Evolutionary conservation across 768 basidiomycete species (phyloP).

Genomic region (Hortiboletus flavorubellus): DNA sequence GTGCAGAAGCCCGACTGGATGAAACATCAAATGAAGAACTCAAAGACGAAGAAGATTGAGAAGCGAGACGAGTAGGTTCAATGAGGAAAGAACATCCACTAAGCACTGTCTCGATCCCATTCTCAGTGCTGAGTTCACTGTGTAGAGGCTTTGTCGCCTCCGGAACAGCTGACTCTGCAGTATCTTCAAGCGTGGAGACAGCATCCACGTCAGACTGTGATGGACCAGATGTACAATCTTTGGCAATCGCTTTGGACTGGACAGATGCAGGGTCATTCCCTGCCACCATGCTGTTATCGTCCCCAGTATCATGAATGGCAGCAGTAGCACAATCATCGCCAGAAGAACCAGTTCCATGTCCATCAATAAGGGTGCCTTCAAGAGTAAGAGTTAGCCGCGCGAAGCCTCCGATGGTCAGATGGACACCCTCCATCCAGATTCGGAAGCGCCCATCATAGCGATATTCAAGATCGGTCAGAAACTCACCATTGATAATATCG

Average conservation of each 20-base stretch:
- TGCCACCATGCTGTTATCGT: slow-evolving; percentile 17
- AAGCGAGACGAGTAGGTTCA: slow-evolving; percentile 32
- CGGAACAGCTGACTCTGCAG: slow-evolving; percentile 14
- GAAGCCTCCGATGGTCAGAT: slow-evolving; percentile 40
- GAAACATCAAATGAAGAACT: slow-evolving; percentile 44
- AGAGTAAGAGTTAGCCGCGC: slow-evolving; percentile 52
- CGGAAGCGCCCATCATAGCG: slow-evolving; percentile 46
- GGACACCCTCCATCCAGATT: slow-evolving; percentile 41
- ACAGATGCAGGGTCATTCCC: slow-evolving; percentile 26
- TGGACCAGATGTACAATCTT: slow-evolving; percentile 10
- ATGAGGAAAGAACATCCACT: slow-evolving; percentile 22
- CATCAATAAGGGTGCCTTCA: slow-evolving; percentile 43
- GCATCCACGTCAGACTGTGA: slow-evolving; percentile 19
- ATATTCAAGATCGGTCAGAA: slow-evolving; percentile 32
- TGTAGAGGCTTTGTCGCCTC: slow-evolving; percentile 21
- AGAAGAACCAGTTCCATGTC: slow-evolving; percentile 33
- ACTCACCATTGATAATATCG: slow-evolving; percentile 52
- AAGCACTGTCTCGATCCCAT: slow-evolving; percentile 14
- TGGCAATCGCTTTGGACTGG: slow-evolving; percentile 20
- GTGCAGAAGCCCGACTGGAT: slow-evolving; percentile 40
- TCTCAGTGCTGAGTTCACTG: slow-evolving; percentile 16
- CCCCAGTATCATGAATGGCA: slow-evolving; percentile 14
- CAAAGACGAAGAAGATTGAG: slow-evolving; percentile 31
- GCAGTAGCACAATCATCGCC: slow-evolving; percentile 20
- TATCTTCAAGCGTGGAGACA: slow-evolving; percentile 20